phyloP scores from a whole-genome alignment of 2,329 filamentous ascomycete genomes.

The Hypoxylon sp. region DNA sequence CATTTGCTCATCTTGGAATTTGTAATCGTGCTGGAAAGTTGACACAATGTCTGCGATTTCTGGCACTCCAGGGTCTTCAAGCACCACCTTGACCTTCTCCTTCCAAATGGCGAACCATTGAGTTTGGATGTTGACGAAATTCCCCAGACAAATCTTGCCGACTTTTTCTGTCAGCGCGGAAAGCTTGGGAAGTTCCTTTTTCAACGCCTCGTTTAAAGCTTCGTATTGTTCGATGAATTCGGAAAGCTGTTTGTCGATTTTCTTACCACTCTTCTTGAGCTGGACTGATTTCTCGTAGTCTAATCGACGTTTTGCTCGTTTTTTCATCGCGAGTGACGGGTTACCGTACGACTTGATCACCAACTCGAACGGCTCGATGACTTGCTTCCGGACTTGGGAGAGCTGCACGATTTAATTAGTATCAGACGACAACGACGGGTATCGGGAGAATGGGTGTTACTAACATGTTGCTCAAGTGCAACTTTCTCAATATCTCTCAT shows the following conservation, averaged over 20 bases:
- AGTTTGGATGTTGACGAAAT: conserved; percentile 87
- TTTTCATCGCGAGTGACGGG: conserved; percentile 91
- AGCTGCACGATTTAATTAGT: conserved; percentile 60
- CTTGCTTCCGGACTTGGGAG: conserved; percentile 79
- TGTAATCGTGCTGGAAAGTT: conserved; percentile 84
- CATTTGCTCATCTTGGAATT: conserved; percentile 79
- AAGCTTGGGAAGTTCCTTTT: conserved; percentile 89
- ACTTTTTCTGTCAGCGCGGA: conserved; percentile 85
- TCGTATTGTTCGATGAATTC: conserved; percentile 91
- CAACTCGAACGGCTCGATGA: conserved; percentile 86
- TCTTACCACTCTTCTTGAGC: conserved; percentile 84
- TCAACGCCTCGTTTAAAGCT: conserved; percentile 91
- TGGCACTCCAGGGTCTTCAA: conserved; percentile 76
- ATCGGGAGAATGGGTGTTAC: conserved; percentile 50
- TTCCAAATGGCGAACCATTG: conserved; percentile 88
- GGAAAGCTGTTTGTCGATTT: conserved; percentile 85
- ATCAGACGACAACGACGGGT: conserved; percentile 29
- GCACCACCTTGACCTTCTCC: conserved; percentile 82
- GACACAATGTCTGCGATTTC: conserved; percentile 81
- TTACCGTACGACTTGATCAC: conserved; percentile 86
- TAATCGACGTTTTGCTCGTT: conserved; percentile 91
- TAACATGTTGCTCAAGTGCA: conserved; percentile 87
- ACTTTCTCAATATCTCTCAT: conserved; percentile 88
- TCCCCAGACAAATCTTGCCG: conserved; percentile 84
- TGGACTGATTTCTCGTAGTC: conserved; percentile 88